These are phyloP conservation scores for Aschersonia sp. DNA, from an alignment of 2,329 filamentous ascomycete species.

Conservation along the genomic window DNA sequence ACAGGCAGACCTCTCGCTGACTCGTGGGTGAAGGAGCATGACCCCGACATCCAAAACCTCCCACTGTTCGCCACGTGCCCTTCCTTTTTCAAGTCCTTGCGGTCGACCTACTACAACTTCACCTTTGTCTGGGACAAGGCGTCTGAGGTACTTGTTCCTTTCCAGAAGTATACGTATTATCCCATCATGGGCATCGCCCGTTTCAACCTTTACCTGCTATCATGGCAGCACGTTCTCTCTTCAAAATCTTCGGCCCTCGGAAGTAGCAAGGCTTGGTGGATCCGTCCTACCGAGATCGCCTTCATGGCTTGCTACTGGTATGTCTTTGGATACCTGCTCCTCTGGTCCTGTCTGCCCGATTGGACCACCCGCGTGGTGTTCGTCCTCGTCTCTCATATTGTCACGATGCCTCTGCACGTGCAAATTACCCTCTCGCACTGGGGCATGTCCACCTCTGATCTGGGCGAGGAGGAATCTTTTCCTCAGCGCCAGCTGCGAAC, in stretches of 20 bases:
- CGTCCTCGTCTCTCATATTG: conserved; percentile 47
- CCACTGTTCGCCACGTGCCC: conserved; percentile 55
- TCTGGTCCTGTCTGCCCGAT: conserved; percentile 44
- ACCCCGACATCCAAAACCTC: conserved; percentile 49
- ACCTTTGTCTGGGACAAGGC: conserved; percentile 47
- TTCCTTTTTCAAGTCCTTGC: conserved; percentile 48
- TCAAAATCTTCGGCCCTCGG: conserved; percentile 40
- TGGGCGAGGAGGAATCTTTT: conserved; percentile 51
- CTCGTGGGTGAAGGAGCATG: conserved; percentile 27
- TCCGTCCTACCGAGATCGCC: conserved; percentile 48
- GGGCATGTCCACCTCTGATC: conserved; percentile 53
- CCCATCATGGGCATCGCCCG: conserved; percentile 51
- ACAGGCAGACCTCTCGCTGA: conserved; percentile 1
- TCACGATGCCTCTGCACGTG: conserved; percentile 54
- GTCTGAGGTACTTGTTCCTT: conserved; percentile 42
- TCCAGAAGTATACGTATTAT: conserved; percentile 55
- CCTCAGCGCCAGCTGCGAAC: conserved; percentile 55
- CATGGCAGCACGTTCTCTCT: conserved; percentile 49
- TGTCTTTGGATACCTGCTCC: conserved; percentile 50
- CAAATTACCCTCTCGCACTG: conserved; percentile 62
- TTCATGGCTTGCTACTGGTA: conserved; percentile 53
- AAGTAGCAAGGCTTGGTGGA: conserved; percentile 46
- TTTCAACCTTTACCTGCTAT: conserved; percentile 58
- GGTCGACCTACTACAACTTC: conserved; percentile 51
- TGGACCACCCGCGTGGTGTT: conserved; percentile 43